Base-by-base conservation (phyloP, 2,329 filamentous ascomycete species). In the Harringtonia aguacate region DNA sequence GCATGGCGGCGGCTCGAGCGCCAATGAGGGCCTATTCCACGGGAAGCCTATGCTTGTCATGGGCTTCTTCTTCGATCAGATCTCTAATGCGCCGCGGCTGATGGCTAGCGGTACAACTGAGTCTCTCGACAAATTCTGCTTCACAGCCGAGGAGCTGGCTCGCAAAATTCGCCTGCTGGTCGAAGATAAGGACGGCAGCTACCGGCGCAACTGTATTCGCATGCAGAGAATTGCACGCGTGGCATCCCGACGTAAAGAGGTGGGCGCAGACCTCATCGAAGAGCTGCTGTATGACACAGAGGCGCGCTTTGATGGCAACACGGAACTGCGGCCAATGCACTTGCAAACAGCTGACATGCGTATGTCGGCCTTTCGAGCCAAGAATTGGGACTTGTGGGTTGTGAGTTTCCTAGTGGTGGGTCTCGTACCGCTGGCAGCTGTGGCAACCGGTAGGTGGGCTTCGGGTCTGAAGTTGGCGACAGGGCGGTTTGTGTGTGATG, bases 61-160 rank as follows among this genome's bases (percentile, higher is more conserved):
- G 28, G 38, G 38, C 27, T 40, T 40, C 18, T 40, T 40, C 18
- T 40, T 40, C 13, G 38, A 40, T 28, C 38, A 40, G 20, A 17
- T 40, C 2, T 31, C 17, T 17, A 40, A 40, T 20, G 17, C 10
- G 17, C 17, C 38, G 10, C 38, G 38, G 15, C 38, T 40, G 17
- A 17, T 21, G 28, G 28, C 28, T 3, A 22, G 17, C 17, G 38
- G 38, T 18, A 22, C 18, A 2, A 10, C 17, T 17, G 17, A 21
- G 12, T 3, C 28, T 12, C 17, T 40, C 17, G 27, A 40, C 38
- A 40, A 40, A 28, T 8, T 14, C 2, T 2, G 6, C 22, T 40
- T 40, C 17, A 33, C 28, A 4, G 9, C 29, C 17, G 7, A 40
- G 4, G 38, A 40, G 28, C 9, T 40, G 3, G 29, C 27, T 9